Evolutionary conservation across 108 stramenopile species (phyloP), one percentile per base, ranked within the genome.

Genomic region (Epithemia pelagica): DNA sequence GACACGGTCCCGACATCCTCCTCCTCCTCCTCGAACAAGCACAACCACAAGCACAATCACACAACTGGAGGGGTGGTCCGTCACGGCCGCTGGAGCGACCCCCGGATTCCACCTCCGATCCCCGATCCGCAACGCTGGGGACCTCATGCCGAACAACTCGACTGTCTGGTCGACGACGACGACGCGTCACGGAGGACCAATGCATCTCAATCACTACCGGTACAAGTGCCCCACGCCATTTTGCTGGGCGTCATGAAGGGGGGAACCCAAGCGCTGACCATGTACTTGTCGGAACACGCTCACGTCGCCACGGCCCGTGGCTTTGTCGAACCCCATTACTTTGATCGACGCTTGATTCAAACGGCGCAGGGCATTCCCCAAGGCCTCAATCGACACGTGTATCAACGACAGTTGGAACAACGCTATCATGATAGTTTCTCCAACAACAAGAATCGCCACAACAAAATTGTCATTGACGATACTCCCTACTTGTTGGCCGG

Each of bases 181-280:
- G 37, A 15, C 15, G 37, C 10, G 37, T 15, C 10, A 10, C 10
- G 37, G 5, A 46, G 10, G 10, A 46, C 37, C 37, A 46, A 46
- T 46, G 10, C 37, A 46, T 15, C 37, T 10, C 37, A 5, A 5
- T 15, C 5, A 10, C 10, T 10, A 46, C 15, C 37, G 37, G n/a
- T n/a, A 46, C 10, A 5, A 10, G 37, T 15, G 10, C 72, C 72
- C 2, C 61, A 67, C 32, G 72, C 58, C 53, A 52, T 73, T n/a
- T 26, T 73, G 52, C 53, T 73, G 65, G 72, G 72, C 2, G 60
- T 59, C 28, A 58, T 59, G 58, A 73, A 73, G 37, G 72, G 55
- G 19, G 72, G 72, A 18, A 73, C 72, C 15, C 30, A 58, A 30
- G 72, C 72, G 21, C 27, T 73, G 21, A 51, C 51, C 7, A 32